Conservation (phyloP, 163 green algal genomes). For the Coccomyxa subellipsoidea region DNA sequence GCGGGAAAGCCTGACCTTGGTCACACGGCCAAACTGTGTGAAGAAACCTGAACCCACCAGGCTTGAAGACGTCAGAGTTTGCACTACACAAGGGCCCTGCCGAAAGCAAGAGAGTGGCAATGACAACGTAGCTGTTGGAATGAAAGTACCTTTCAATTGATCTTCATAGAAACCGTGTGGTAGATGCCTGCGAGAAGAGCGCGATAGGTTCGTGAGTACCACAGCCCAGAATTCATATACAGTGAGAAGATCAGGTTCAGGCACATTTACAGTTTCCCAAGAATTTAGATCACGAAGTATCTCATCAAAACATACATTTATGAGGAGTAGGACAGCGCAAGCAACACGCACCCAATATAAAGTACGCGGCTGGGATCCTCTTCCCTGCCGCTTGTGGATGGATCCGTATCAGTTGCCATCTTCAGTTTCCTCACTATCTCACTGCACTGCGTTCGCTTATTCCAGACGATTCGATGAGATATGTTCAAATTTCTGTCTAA, state of each 20-base stretch:
- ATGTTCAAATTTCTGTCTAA: too few relatives aligned
- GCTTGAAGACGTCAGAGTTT: not conserved
- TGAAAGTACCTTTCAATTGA: slow-evolving; percentile 76
- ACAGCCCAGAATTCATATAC: not conserved
- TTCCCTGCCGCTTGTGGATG: not conserved
- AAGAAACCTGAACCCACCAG: slow-evolving; percentile 79
- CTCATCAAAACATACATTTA: too few relatives aligned
- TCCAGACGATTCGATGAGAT: too few relatives aligned
- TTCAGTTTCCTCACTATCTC: too few relatives aligned
- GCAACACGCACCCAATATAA: slow-evolving; percentile 31
- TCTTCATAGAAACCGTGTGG: slow-evolving; percentile 97
- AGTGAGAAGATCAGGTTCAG: not conserved
- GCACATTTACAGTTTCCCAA: too few relatives aligned
- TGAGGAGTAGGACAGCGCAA: not conserved
- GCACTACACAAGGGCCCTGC: not conserved
- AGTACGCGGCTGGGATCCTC: slow-evolving; percentile 17
- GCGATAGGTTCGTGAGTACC: not conserved
- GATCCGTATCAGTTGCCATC: not conserved
- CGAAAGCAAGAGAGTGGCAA: not conserved
- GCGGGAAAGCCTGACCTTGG: slow-evolving; percentile 75
- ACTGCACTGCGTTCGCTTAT: too few relatives aligned
- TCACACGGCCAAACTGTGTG: slow-evolving; percentile 91
- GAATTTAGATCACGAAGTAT: too few relatives aligned
- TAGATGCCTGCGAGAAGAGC: slow-evolving; percentile 64
- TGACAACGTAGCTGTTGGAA: not conserved